Conservation (phyloP, 305 asterid species). For the Nicotiana rustica region DNA sequence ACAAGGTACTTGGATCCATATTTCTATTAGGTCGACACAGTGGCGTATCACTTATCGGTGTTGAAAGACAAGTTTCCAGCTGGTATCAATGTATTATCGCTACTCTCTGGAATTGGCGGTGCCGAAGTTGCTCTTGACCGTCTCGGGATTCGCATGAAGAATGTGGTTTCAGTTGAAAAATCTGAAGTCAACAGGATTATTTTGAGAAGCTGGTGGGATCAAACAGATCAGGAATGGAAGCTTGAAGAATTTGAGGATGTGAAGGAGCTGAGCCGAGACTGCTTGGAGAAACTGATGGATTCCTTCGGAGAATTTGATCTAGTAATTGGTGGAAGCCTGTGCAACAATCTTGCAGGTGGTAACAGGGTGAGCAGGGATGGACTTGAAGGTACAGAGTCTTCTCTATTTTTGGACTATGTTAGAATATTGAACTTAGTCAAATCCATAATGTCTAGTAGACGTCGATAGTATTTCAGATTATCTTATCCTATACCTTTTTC, state of each 20-base stretch:
- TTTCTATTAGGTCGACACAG: constrained; percentile 54
- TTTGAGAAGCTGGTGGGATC: constrained; percentile 57
- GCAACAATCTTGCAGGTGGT: constrained; percentile 60
- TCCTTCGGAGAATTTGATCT: constrained; percentile 49
- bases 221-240: constrained; percentile 51
- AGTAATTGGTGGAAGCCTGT: constrained; percentile 62
- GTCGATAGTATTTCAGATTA: neutral
- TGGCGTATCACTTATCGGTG: constrained; percentile 56
- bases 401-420: constrained; percentile 49
- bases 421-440: constrained; percentile 49
- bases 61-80: constrained; percentile 50
- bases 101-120: constrained; percentile 61
- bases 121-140: constrained; percentile 60
- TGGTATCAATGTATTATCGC: constrained; percentile 55
- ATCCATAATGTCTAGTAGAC: constrained; percentile 33
- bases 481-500: neutral
- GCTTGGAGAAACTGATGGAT: constrained; percentile 37
- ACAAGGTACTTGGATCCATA: neutral
- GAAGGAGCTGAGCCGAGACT: constrained; percentile 31
- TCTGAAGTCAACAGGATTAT: constrained; percentile 44
- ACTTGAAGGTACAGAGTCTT: constrained; percentile 51
- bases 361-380: constrained; percentile 58
- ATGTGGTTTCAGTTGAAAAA: constrained; percentile 54
- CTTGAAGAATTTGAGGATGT: constrained; percentile 49
- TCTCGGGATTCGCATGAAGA: constrained; percentile 50